Percentiles rank a stretch among this genome's conserved stretches.
Evolutionary conservation across 169 alveolate genomes (phyloP).

Genomic region (Plasmodium malariae): DNA sequence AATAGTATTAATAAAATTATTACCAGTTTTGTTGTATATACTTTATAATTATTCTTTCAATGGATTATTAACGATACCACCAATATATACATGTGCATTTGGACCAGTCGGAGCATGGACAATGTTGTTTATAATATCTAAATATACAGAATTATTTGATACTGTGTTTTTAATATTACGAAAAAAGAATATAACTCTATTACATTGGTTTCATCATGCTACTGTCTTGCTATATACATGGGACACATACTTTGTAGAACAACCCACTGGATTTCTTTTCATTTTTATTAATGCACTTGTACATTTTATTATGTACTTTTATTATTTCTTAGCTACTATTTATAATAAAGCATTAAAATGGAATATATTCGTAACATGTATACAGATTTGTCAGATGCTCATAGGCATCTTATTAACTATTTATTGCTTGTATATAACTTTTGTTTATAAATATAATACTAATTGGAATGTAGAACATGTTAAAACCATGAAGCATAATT

Average conservation of each 20-base stretch:
- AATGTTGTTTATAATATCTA: conserved; percentile 84
- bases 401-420: conserved; percentile 78
- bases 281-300: conserved; percentile 87
- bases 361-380: conserved; percentile 84
- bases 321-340: conserved; percentile 84
- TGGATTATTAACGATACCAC: conserved; percentile 83
- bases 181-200: conserved; percentile 81
- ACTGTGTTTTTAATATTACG: conserved; percentile 86
- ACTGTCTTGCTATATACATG: conserved; percentile 91
- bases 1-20: conserved; percentile 76
- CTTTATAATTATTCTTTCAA: conserved; percentile 79
- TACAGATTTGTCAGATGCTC: conserved; percentile 87
- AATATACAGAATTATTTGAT: conserved; percentile 88
- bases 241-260: conserved; percentile 87
- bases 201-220: conserved; percentile 91
- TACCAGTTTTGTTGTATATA: conserved; percentile 36
- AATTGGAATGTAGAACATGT: conserved; percentile 24
- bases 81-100: conserved; percentile 81
- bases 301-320: conserved; percentile 89
- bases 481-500: conserved; percentile 16
- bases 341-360: conserved; percentile 82
- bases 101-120: conserved; percentile 89
- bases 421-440: conserved; percentile 64
- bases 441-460: conserved; percentile 37
- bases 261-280: conserved; percentile 88